phyloP scores from a whole-genome alignment of 768 basidiomycete species.

The Xerocomellus chrysenteron region DNA sequence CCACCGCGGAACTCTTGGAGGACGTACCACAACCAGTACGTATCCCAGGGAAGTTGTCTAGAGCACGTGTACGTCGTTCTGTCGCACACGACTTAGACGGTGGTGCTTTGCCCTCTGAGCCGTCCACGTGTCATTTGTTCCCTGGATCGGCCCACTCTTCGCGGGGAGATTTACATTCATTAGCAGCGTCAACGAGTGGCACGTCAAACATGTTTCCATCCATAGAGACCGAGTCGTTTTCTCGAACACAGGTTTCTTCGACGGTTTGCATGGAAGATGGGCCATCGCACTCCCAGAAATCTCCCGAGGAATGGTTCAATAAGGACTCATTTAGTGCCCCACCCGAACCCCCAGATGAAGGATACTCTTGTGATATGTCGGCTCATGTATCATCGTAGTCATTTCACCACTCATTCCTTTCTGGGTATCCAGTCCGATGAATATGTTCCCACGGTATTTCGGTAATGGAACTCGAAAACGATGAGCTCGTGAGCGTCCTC shows the following conservation, averaged over 20 bases:
- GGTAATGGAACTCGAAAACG: conserved; percentile 36
- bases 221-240: conserved; percentile 10
- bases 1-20: conserved; percentile 6
- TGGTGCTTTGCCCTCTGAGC: background rate
- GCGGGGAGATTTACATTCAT: conserved; percentile 10
- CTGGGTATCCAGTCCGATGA: background rate
- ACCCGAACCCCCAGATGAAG: conserved; percentile 5
- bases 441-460: conserved; percentile 17
- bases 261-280: conserved; percentile 8
- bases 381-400: conserved; percentile 3
- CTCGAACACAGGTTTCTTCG: background rate
- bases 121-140: conserved; percentile 10
- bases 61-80: background rate
- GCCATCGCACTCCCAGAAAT: background rate
- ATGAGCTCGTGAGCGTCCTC: conserved; percentile 64
- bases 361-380: conserved; percentile 6
- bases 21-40: background rate
- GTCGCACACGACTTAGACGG: background rate
- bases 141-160: conserved; percentile 5
- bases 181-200: conserved; percentile 11
- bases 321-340: background rate
- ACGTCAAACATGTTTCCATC: conserved; percentile 13
- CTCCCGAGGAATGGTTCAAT: conserved; percentile 7
- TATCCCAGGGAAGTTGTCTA: background rate
- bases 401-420: background rate